A percentile compares a stretch with the other conserved stretches of the same genome.
Conservation (phyloP, 23 red algal species). For the Gracilaria domingensis region DNA sequence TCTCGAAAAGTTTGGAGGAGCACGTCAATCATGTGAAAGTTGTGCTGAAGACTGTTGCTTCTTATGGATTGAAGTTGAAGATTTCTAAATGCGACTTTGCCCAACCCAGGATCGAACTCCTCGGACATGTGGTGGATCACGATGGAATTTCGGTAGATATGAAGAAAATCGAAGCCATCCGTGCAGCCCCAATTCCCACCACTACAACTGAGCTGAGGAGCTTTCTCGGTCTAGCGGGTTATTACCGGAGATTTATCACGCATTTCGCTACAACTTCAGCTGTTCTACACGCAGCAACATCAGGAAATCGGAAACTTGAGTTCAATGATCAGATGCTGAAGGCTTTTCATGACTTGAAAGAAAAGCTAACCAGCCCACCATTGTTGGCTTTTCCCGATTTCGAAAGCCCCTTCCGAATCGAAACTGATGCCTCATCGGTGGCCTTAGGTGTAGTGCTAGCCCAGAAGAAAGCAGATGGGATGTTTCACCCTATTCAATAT, state of each 20-base stretch:
- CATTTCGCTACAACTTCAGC: neutral
- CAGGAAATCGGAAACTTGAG: neutral
- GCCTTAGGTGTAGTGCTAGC: neutral
- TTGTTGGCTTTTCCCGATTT: neutral
- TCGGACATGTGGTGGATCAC: neutral
- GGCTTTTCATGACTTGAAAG: neutral
- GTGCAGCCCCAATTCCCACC: neutral
- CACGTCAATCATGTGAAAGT: neutral
- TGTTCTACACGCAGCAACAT: neutral
- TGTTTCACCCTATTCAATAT: neutral
- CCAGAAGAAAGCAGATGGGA: neutral
- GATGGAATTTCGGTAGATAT: neutral
- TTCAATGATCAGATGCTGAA: neutral
- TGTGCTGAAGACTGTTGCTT: neutral
- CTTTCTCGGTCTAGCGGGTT: neutral
- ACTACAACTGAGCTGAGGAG: neutral
- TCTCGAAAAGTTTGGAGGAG: neutral
- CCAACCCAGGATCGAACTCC: neutral
- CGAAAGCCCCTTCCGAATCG: neutral
- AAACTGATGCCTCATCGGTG: neutral
- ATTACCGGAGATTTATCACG: neutral
- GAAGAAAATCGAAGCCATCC: neutral
- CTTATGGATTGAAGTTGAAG: neutral
- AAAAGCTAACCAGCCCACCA: neutral
- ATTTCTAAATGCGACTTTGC: neutral